Evolutionary conservation across 2,329 filamentous ascomycete species (phyloP).

Genomic region (Pyricularia pennisetigena): DNA sequence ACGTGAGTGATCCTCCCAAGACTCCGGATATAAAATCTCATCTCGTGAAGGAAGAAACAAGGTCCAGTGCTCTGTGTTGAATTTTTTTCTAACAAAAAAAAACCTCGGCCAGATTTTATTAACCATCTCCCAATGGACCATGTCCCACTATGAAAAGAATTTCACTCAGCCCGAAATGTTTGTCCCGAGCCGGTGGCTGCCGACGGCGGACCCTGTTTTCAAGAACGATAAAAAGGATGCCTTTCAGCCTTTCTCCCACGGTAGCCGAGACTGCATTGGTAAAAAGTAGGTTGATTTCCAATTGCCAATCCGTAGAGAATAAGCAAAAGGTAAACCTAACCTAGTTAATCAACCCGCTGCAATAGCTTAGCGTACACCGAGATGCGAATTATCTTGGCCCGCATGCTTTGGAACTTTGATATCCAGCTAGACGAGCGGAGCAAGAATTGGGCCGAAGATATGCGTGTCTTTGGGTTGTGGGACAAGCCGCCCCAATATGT

Average conservation of each 20-base stretch:
- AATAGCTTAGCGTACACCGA: conserved; percentile 18
- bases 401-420: conserved; percentile 11
- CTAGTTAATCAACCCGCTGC: too few relatives aligned
- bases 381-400: conserved; percentile 8
- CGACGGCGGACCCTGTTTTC: neutral
- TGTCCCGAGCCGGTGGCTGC: conserved; percentile 26
- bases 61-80: too few relatives aligned
- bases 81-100: neutral
- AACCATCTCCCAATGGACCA: conserved; percentile 13
- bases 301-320: neutral
- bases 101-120: neutral
- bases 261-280: conserved; percentile 10
- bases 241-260: conserved; percentile 10
- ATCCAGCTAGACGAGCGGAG: conserved; percentile 15
- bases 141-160: conserved; percentile 19
- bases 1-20: conserved; percentile 21
- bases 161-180: conserved; percentile 21
- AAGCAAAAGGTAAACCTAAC: too few relatives aligned
- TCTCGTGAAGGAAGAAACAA: too few relatives aligned
- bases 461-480: conserved; percentile 23
- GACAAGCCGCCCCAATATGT: conserved; percentile 12
- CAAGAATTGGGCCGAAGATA: conserved; percentile 20
- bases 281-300: neutral
- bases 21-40: too few relatives aligned
- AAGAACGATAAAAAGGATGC: conserved; percentile 31